Evolutionary conservation across 164 flowering plant species (phyloP).

Genomic region (Magnolia changhungtana): DNA sequence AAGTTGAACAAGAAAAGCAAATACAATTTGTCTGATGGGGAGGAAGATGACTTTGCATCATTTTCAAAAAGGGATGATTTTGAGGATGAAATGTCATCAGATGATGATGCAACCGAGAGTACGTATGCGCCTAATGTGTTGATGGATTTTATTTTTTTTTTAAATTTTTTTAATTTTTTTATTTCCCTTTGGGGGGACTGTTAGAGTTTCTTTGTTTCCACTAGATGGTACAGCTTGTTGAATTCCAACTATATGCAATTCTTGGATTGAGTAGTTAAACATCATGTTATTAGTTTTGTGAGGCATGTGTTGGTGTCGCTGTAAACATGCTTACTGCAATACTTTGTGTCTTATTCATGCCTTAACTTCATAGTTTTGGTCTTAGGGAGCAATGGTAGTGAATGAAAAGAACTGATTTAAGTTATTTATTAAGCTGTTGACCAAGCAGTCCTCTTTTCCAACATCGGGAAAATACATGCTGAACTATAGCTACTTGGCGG

Average conservation of each 20-base stretch:
- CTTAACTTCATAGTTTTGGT: no score
- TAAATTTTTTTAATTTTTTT: no score
- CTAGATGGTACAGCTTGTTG: not conserved
- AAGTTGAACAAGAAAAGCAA: slow-evolving; percentile 62
- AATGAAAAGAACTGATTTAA: no score
- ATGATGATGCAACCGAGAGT: slow-evolving; percentile 47
- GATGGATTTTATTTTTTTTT: not conserved
- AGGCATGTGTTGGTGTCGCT: no score
- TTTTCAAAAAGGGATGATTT: slow-evolving; percentile 71
- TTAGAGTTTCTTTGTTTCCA: not conserved
- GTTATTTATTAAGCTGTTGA: no score
- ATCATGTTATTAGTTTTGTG: no score
- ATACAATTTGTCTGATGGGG: slow-evolving; percentile 88
- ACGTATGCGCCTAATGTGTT: slow-evolving; percentile 13
- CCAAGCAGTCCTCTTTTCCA: no score
- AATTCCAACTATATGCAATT: not conserved
- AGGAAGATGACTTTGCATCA: slow-evolving; percentile 66
- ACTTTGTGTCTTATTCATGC: no score
- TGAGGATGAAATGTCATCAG: slow-evolving; percentile 60
- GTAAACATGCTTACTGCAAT: no score
- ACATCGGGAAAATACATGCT: no score
- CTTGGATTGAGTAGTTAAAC: not conserved
- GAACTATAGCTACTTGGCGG: no score
- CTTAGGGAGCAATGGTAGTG: no score
- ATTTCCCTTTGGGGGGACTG: not conserved